Percentiles rank a stretch among this genome's conserved stretches.
phyloP scores from a whole-genome alignment of 1,284 basidiomycete genomes.

The Erythrobasidium hasegawianum region DNA sequence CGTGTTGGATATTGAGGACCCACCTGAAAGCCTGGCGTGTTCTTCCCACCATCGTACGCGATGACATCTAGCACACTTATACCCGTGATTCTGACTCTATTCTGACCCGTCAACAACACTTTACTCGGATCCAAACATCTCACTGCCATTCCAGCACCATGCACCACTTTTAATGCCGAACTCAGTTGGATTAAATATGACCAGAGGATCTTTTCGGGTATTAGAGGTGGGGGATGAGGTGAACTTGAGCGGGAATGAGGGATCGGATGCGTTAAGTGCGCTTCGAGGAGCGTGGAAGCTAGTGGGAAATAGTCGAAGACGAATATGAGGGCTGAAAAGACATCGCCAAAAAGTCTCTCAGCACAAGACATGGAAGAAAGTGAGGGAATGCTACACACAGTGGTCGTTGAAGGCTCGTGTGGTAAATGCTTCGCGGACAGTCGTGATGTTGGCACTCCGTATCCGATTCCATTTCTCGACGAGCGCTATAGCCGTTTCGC shows the following conservation, averaged over 20 bases:
- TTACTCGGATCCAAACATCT: conserved; percentile 82
- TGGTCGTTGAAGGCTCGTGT: conserved; percentile 88
- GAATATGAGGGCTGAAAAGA: conserved; percentile 87
- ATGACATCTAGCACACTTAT: conserved; percentile 83
- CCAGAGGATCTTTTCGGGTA: conserved; percentile 86
- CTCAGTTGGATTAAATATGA: conserved; percentile 78
- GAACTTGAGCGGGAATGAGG: too few species aligned
- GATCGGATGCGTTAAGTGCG: conserved; percentile 53
- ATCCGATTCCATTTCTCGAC: conserved; percentile 87
- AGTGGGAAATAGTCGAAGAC: conserved; percentile 88
- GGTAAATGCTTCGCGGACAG: conserved; percentile 89
- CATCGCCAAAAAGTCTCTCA: too few species aligned
- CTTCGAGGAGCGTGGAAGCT: conserved; percentile 75
- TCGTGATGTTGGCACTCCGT: conserved; percentile 80
- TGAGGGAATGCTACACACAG: conserved; percentile 62
- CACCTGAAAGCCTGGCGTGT: conserved; percentile 60
- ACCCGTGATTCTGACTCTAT: conserved; percentile 75
- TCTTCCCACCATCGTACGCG: conserved; percentile 65
- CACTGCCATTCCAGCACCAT: conserved; percentile 75
- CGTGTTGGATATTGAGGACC: conserved; percentile 9
- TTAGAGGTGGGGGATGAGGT: conserved; percentile 39
- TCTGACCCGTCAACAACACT: conserved; percentile 81
- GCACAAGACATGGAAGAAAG: too few species aligned
- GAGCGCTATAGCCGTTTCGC: conserved; percentile 72
- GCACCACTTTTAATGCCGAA: conserved; percentile 78